Evolutionary conservation across 2,329 filamentous ascomycete genomes (phyloP).

Genomic region (Sordariomycetes sp.): DNA sequence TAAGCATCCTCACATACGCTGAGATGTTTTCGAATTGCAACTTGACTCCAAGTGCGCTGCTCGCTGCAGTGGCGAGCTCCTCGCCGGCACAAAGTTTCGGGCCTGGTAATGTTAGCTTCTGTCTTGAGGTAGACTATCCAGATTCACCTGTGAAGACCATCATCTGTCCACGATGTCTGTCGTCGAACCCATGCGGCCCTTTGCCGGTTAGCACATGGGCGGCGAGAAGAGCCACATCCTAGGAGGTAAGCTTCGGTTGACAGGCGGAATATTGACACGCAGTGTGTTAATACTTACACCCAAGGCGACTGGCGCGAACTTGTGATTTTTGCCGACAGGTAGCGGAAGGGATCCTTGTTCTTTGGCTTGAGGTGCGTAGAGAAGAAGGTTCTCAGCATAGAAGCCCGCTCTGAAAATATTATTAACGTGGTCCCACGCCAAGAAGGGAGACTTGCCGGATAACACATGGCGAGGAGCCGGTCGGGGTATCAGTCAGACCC

Average conservation of each 20-base stretch:
- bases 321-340: conserved; percentile 35
- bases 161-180: conserved; percentile 40
- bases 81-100: conserved; percentile 35
- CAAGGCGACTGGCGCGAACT: conserved; percentile 39
- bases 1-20: conserved; percentile 18
- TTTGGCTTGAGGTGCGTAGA: conserved; percentile 34
- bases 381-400: conserved; percentile 41
- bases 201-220: conserved; percentile 37
- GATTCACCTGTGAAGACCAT: conserved; percentile 35
- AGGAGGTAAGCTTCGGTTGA: background rate
- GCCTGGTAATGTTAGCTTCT: conserved; percentile 19
- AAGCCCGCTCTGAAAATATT: conserved; percentile 29
- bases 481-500: conserved; percentile 25
- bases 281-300: conserved; percentile 20
- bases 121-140: background rate
- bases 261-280: background rate
- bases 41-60: conserved; percentile 28
- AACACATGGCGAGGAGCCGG: conserved; percentile 33
- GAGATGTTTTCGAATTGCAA: conserved; percentile 31
- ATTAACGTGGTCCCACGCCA: background rate
- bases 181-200: conserved; percentile 38
- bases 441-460: conserved; percentile 26
- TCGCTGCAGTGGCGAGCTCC: conserved; percentile 35
- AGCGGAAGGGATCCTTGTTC: conserved; percentile 32
- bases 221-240: conserved; percentile 37